Base-by-base conservation (phyloP, 2,329 filamentous ascomycete species). In the Aspergillus sojae region DNA sequence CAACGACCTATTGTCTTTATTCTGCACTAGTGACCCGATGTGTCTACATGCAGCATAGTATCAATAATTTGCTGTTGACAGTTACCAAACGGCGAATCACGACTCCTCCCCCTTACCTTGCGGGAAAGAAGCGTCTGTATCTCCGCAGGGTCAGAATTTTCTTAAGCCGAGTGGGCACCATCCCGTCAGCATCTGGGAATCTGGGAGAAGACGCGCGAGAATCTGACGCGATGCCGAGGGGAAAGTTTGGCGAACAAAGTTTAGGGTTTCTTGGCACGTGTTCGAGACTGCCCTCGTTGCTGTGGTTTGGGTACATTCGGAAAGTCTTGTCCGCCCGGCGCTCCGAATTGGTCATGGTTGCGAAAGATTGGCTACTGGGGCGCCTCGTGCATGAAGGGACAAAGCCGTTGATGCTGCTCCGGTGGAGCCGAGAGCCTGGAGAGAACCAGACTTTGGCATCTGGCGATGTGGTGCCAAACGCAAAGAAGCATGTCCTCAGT, bases 331-430 rank as follows among this genome's bases (percentile, higher is more conserved):
- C 48, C 48, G 48, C 39, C 2, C 26, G 9, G 0, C 48, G 21
- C 21, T 5, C 10, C 12, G 7, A 28, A 28, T 19, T 28, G 46
- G 46, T 30, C 26, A 50, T 50, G 9, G 48, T 32, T 32, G 48
- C 48, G 28, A 52, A 48, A 50, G 46, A 50, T 50, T 50, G 46
- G 26, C 46, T 50, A 50, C 46, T 50, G 46, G 46, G 46, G 46
- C 48, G 45, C 43, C 23, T 48, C 23, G 11, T 48, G 45, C 45
- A 48, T 7, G 0, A 26, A 6, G 23, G 45, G 23, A n/a, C 16
- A 41, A 36, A 36, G 34, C 34, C 34, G 34, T n/a, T 41, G 39
- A 41, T 41, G 6, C 5, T n/a, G 39, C 39, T 7, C 39, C 1
- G 12, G 45, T 48, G 45, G 45, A 48, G 4, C 39, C 39, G 3